Base-by-base conservation (phyloP, 106 monocot species). In the Dactylorhiza incarnata region DNA sequence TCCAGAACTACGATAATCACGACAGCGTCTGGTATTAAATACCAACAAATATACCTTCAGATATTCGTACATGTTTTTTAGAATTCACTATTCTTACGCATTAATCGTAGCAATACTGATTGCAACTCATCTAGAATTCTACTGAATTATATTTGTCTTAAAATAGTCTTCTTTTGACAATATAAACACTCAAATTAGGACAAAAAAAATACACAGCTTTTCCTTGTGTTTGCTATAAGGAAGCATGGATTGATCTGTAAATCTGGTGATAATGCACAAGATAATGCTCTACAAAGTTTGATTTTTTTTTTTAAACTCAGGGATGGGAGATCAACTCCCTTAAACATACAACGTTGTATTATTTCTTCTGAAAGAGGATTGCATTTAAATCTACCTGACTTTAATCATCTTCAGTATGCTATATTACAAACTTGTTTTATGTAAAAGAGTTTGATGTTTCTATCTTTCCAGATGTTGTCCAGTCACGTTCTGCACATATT, bases 401-500 rank as follows among this genome's bases (percentile, higher is more conserved):
- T 59, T 59, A 22, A 24, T 29, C 13, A 65, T 6, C 26, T 26
- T 29, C 12, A 26, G 24, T 65, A 12, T 37, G 19, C 13, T 29
- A 9, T 61, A 22, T 23, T 23, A 61, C 2, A 17, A 22, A 61
- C n/a, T 67, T 67, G 13, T 17, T 5, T 69, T n/a, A 69, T 45
- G 43, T 9, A 17, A 69, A 45, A 45, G 45, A 45, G 15, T 65
- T 65, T 69, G 24, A 69, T 17, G 45, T 69, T 69, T 46, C 45
- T 46, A 69, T 69, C 15, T 74, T 23, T 76, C 10, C 89, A 99
- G 99, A 90, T 20, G 84, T 88, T 10, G 78, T 46, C 76, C 81
- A 83, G 68, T 94, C 99, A 71, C 85, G 78, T 19, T 83, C 89
- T 61, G 87, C 89, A 61, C 78, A 79, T 69, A 86, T 99, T 70